A percentile compares a stretch with the other conserved stretches of the same genome.
Evolutionary conservation across 1,284 basidiomycete species (phyloP).

Genomic region (Tranzscheliella williamsii): DNA sequence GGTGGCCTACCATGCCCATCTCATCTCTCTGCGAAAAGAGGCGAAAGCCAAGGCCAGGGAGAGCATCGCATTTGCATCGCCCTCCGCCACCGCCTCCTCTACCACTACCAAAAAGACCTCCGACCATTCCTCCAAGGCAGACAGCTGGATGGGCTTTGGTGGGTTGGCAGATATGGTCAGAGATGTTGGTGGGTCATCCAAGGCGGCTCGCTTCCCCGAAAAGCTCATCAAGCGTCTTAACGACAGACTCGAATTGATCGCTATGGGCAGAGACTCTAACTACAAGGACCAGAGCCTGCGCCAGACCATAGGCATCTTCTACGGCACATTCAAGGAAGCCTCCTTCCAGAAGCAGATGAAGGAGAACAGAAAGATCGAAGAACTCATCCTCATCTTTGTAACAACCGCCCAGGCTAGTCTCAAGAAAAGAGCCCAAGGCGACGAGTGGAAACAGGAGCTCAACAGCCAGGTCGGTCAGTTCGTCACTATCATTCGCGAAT

Average conservation of each 20-base stretch:
- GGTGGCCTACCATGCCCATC: conserved; percentile 45
- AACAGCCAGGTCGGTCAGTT: conserved; percentile 88
- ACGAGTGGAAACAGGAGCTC: conserved; percentile 85
- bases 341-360: conserved; percentile 68
- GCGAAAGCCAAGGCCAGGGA: conserved; percentile 31
- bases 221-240: conserved; percentile 55
- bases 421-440: conserved; percentile 73
- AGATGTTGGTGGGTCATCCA: conserved; percentile 39
- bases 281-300: conserved; percentile 50
- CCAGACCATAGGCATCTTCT: conserved; percentile 55
- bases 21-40: conserved; percentile 12
- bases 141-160: conserved; percentile 49
- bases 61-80: conserved; percentile 1
- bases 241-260: conserved; percentile 55
- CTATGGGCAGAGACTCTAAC: conserved; percentile 53
- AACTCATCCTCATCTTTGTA: conserved; percentile 92
- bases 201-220: conserved; percentile 51
- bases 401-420: conserved; percentile 68
- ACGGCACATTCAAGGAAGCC: conserved; percentile 54
- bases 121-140: conserved; percentile 17
- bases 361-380: conserved; percentile 94
- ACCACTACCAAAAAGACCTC: conserved; percentile 13
- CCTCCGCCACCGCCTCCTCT: conserved; percentile 3
- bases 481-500: conserved; percentile 80
- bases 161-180: conserved; percentile 47